Percentiles rank a stretch among this genome's conserved stretches.
phyloP scores from a whole-genome alignment of 106 monocot species.

The Allium cepa region DNA sequence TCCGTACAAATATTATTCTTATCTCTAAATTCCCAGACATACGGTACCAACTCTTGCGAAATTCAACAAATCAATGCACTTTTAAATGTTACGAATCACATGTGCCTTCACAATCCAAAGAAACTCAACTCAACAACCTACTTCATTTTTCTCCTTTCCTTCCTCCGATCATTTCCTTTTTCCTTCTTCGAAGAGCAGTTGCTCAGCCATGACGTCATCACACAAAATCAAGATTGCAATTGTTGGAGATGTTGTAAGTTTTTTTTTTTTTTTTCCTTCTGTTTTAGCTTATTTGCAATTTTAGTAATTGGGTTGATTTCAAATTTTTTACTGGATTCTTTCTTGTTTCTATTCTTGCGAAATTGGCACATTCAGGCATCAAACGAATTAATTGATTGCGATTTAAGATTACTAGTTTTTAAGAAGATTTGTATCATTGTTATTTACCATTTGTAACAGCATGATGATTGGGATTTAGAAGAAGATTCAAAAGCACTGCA shows the following conservation, averaged over 20 bases:
- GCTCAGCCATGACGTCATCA: constrained; percentile 14
- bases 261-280: too few species aligned
- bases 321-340: neutral
- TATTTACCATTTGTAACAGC: constrained; percentile 38
- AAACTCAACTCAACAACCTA: constrained; percentile 1
- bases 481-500: constrained; percentile 78
- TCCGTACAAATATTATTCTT: too few species aligned
- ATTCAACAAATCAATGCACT: neutral
- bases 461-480: constrained; percentile 77
- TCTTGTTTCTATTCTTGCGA: neutral
- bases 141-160: neutral
- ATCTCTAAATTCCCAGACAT: too few species aligned
- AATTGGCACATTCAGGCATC: neutral
- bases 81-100: constrained; percentile 9
- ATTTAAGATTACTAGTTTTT: neutral
- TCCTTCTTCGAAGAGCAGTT: constrained; percentile 7
- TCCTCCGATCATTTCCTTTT: neutral
- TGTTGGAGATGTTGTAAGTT: constrained; percentile 73
- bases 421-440: constrained; percentile 6
- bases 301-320: constrained; percentile 2
- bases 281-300: neutral
- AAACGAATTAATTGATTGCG: neutral
- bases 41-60: too few species aligned
- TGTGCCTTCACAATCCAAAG: neutral
- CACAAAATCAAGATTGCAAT: constrained; percentile 62